Percentiles rank a stretch among this genome's conserved stretches.
Conservation (phyloP, 805 yeast genomes). For the Candida berthetii region DNA sequence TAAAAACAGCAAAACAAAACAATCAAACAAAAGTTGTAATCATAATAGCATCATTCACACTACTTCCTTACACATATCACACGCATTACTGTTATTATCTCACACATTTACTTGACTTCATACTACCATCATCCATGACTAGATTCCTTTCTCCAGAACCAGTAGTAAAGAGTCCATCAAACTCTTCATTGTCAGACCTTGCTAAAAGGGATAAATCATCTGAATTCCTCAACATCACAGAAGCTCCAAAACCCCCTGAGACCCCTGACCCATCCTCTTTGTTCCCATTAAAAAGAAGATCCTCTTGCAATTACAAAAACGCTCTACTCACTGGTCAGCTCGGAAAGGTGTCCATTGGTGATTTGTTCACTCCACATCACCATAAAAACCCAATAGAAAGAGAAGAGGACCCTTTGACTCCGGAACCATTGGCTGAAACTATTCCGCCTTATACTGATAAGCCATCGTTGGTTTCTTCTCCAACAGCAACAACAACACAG, state of each 20-base stretch:
- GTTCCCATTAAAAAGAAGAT: conserved; percentile 3
- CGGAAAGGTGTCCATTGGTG: neutral
- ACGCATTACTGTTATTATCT: too few relatives aligned
- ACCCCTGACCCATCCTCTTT: conserved; percentile 9
- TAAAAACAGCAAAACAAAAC: too few relatives aligned
- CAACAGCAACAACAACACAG: too few relatives aligned
- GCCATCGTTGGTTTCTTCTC: too few relatives aligned
- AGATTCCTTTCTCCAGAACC: neutral
- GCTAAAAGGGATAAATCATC: conserved; percentile 1
- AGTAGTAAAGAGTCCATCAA: neutral
- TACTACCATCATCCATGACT: too few relatives aligned
- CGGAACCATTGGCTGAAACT: neutral
- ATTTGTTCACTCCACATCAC: neutral
- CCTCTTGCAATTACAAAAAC: conserved; percentile 2
- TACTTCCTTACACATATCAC: too few relatives aligned
- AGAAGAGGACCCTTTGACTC: neutral
- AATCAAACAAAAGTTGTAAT: too few relatives aligned
- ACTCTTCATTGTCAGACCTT: neutral
- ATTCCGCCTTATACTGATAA: neutral
- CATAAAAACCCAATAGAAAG: neutral
- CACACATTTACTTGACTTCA: too few relatives aligned
- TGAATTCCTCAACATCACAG: conserved; percentile 4
- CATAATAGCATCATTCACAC: too few relatives aligned
- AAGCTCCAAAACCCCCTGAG: conserved; percentile 10
- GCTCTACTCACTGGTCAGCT: conserved; percentile 1